phyloP scores from a whole-genome alignment of 768 basidiomycete genomes.

The Mycena latifolia region DNA sequence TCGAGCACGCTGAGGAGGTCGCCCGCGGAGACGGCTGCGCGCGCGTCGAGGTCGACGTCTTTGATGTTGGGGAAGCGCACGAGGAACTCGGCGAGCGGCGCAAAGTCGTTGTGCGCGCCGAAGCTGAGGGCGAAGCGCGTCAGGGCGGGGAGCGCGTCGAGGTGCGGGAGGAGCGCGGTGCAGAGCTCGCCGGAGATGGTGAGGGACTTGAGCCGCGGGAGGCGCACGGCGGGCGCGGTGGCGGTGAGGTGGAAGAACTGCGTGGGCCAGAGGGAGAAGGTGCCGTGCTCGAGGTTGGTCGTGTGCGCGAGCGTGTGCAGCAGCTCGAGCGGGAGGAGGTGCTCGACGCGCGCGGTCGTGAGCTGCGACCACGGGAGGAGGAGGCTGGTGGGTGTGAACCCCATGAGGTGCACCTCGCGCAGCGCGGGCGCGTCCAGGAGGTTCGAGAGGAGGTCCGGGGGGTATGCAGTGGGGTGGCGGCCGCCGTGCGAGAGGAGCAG shows the following conservation, averaged over 20 bases:
- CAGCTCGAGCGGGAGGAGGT: conserved; percentile 25
- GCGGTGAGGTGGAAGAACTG: conserved; percentile 15
- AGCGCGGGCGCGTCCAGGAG: conserved; percentile 21
- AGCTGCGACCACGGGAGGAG: conserved; percentile 30
- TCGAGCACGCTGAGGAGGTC: conserved; percentile 20
- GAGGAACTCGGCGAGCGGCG: conserved; percentile 23
- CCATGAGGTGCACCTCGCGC: conserved; percentile 32
- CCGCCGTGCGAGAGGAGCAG: conserved; percentile 12
- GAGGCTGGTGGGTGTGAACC: conserved; percentile 26
- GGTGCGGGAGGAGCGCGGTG: conserved; percentile 16
- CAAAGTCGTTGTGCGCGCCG: conserved; percentile 7
- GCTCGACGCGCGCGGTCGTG: conserved; percentile 20
- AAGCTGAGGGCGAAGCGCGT: conserved; percentile 10
- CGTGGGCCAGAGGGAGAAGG: conserved; percentile 22
- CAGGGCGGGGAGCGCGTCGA: conserved; percentile 18
- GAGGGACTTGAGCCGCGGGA: conserved; percentile 16
- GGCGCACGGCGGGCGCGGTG: background rate
- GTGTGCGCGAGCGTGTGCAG: conserved; percentile 17
- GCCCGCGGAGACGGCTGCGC: background rate
- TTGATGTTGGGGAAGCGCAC: conserved; percentile 4
- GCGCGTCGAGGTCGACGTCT: conserved; percentile 12
- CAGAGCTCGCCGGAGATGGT: conserved; percentile 20
- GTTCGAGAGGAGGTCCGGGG: background rate
- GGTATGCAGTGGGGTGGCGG: conserved; percentile 4
- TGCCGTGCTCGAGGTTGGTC: conserved; percentile 7